A percentile compares a stretch with the other conserved stretches of the same genome.
phyloP scores from a whole-genome alignment of 2,329 filamentous ascomycete species.

The Chrysoporthe austroafricana region DNA sequence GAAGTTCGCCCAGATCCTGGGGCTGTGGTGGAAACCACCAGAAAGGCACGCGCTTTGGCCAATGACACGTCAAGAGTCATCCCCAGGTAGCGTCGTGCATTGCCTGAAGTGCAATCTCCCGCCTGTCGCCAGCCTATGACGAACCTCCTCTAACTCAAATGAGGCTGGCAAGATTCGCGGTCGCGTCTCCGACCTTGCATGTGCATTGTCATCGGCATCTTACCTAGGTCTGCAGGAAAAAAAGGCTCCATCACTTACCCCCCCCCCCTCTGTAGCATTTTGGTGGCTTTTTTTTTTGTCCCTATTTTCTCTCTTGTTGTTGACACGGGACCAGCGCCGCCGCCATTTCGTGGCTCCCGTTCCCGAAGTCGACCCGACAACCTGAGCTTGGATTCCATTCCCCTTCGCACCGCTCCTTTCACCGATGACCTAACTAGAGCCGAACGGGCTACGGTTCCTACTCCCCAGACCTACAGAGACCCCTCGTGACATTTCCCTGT shows the following conservation, averaged over 20 bases:
- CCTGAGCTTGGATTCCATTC: neutral
- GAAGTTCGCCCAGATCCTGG: too few species aligned
- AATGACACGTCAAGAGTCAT: slow-evolving; percentile 7
- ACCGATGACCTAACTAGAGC: neutral
- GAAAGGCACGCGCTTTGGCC: neutral
- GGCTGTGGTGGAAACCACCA: neutral
- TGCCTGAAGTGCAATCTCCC: slow-evolving; percentile 1
- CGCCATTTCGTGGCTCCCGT: neutral
- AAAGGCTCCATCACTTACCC: neutral
- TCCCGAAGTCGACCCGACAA: slow-evolving; percentile 8
- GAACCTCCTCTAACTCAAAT: slow-evolving; percentile 4
- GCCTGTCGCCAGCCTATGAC: slow-evolving; percentile 12
- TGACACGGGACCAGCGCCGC: neutral
- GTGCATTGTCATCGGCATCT: neutral
- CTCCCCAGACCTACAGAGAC: neutral
- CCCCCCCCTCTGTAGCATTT: neutral
- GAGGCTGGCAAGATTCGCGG: slow-evolving; percentile 2
- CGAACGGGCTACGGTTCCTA: slow-evolving; percentile 1
- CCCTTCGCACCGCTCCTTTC: neutral
- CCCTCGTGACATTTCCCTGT: neutral
- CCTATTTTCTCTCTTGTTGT: neutral
- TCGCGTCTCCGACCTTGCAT: slow-evolving; percentile 6
- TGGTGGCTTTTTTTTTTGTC: neutral
- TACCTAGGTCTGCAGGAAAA: slow-evolving; percentile 5
- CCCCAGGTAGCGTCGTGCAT: neutral